A percentile compares a stretch with the other conserved stretches of the same genome.
phyloP scores from a whole-genome alignment of 108 stramenopile species.

The Nitzschia inconspicua region DNA sequence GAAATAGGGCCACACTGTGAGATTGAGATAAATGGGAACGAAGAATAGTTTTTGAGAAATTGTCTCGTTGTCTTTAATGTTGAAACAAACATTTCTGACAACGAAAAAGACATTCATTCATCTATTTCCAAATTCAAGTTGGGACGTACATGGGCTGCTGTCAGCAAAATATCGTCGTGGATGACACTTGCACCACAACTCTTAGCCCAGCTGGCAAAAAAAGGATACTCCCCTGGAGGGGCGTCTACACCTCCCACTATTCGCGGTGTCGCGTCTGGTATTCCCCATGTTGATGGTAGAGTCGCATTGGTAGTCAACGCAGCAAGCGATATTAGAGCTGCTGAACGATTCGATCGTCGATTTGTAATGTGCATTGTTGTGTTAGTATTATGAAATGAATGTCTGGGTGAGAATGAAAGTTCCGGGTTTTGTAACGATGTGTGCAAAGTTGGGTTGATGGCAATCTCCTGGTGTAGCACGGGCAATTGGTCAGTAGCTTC shows the following conservation, averaged over 20 bases:
- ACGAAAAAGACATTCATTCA: not conserved
- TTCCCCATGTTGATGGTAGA: too few species aligned
- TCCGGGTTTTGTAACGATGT: too few species aligned
- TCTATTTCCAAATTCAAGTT: not conserved
- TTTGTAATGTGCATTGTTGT: too few species aligned
- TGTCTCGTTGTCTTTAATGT: not conserved
- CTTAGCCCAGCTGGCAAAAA: slow-evolving; percentile 17
- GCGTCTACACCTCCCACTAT: slow-evolving; percentile 35
- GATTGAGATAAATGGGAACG: not conserved
- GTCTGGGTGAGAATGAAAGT: too few species aligned
- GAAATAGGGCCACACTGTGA: slow-evolving; percentile 16
- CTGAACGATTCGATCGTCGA: too few species aligned
- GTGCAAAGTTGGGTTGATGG: too few species aligned
- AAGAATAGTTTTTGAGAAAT: not conserved
- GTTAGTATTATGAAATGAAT: too few species aligned
- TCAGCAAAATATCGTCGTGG: slow-evolving; percentile 24
- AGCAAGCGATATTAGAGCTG: too few species aligned
- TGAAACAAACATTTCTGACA: not conserved
- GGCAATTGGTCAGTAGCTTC: too few species aligned
- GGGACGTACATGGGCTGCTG: slow-evolving; percentile 32
- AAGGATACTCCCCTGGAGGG: slow-evolving; percentile 20
- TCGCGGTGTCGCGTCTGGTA: slow-evolving; percentile 1
- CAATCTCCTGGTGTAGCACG: too few species aligned
- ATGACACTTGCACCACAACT: slow-evolving; percentile 18
- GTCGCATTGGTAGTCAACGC: too few species aligned